phyloP scores from a whole-genome alignment of 768 basidiomycete species.

The Russula sp. region DNA sequence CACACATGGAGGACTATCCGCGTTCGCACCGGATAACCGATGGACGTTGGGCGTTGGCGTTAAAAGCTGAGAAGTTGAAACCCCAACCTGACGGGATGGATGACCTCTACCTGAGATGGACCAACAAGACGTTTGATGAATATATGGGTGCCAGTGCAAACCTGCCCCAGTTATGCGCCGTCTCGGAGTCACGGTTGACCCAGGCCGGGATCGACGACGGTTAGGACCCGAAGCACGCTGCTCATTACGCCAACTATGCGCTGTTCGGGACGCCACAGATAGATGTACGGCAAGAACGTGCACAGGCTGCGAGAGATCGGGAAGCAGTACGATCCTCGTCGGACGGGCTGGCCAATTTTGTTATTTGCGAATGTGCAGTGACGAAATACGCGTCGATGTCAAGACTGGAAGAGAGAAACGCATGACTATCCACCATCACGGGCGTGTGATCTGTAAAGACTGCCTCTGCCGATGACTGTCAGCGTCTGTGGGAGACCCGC shows the following conservation, averaged over 20 bases:
- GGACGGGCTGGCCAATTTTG: no score
- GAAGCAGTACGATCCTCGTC: conserved; percentile 47
- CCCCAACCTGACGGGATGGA: conserved; percentile 13
- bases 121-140: conserved; percentile 38
- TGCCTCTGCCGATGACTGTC: no score
- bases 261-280: conserved; percentile 47
- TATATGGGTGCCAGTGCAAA: background rate
- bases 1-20: no score
- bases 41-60: no score
- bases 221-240: conserved; percentile 41
- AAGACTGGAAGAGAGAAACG: no score
- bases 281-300: conserved; percentile 53
- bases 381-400: no score
- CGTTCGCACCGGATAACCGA: no score
- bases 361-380: no score
- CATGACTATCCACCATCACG: no score
- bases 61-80: no score
- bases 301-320: conserved; percentile 43
- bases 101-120: conserved; percentile 35
- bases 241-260: conserved; percentile 62
- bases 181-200: conserved; percentile 35
- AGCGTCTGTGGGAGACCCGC: no score
- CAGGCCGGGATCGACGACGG: conserved; percentile 43
- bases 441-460: no score
- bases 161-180: background rate